Base-by-base conservation (phyloP, 1,284 basidiomycete genomes). In the Takashimella tepidaria region DNA sequence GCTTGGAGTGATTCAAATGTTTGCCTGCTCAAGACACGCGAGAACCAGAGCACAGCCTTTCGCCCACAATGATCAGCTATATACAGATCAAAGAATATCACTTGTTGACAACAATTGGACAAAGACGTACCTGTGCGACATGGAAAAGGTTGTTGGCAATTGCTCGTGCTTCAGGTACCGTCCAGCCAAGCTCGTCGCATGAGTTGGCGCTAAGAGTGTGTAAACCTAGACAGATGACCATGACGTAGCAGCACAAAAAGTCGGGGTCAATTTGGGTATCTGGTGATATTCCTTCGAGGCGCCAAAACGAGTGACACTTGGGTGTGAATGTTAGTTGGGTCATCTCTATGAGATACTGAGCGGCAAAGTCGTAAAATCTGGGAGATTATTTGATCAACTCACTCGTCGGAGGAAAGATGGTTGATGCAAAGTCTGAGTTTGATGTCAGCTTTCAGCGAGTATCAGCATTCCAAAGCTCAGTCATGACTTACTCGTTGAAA, bases 1-100 rank as follows among this genome's bases (percentile, higher is more conserved):
- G 59, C 59, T 47, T 60, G 59, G 1, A 60, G 54, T 1, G 54
- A 55, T 51, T 55, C 53, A 21, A 60, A 57, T 3, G 59, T 55
- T 51, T 60, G 59, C 2, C 59, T 50, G 21, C 46, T 40, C 43
- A 57, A 25, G 47, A 57, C 57, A 16, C 54, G 56, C 16, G 53
- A 55, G 51, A 53, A 57, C 59, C 54, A 55, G 21, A 60, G 49
- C 19, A 60, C 53, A 16, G 55, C 59, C 51, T 56, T 27, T 23
- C n/a, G n/a, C n/a, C n/a, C n/a, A n/a, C n/a, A n/a, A n/a, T n/a
- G n/a, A n/a, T n/a, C n/a, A n/a, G n/a, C n/a, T n/a, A n/a, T n/a
- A n/a, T n/a, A n/a, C n/a, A n/a, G n/a, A n/a, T n/a, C n/a, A n/a
- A n/a, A n/a, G n/a, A n/a, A n/a, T n/a, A n/a, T n/a, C n/a, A n/a